Conservation (phyloP, 768 basidiomycete species). For the Grammothele lineata region DNA sequence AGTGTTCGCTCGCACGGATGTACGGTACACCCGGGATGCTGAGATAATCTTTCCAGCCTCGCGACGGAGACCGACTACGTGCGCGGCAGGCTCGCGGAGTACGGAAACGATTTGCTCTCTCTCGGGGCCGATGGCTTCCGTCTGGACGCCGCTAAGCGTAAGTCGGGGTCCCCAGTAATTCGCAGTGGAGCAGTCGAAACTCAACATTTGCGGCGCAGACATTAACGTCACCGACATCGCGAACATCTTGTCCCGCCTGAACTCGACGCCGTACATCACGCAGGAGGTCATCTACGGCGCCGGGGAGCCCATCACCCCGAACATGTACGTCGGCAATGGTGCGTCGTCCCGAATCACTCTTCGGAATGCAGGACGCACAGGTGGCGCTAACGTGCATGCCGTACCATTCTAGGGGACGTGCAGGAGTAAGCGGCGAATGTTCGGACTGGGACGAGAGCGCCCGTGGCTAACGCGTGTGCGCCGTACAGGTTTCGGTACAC, state of each 20-base stretch:
- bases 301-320: conserved; percentile 51
- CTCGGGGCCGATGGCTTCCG: conserved; percentile 61
- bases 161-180: too few relatives aligned
- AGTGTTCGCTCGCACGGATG: conserved; percentile 1
- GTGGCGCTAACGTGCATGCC: neutral
- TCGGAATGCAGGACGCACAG: too few relatives aligned
- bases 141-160: conserved; percentile 64
- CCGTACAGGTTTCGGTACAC: conserved; percentile 55
- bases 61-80: conserved; percentile 62
- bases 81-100: conserved; percentile 46
- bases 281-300: conserved; percentile 51
- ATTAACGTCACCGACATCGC: conserved; percentile 49
- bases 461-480: too few relatives aligned
- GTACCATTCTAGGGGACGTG: conserved; percentile 41
- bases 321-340: conserved; percentile 38
- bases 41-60: conserved; percentile 33
- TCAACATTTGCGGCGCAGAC: too few relatives aligned
- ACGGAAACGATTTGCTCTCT: conserved; percentile 56
- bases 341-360: neutral
- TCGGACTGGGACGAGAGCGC: too few relatives aligned
- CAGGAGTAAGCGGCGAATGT: conserved; percentile 58
- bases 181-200: neutral
- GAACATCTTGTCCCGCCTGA: conserved; percentile 47
- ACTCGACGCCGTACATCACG: conserved; percentile 47
- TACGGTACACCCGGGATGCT: too few relatives aligned